Percentiles rank a stretch among this genome's conserved stretches.
Conservation (phyloP, 2,329 filamentous ascomycete genomes). For the Fusarium praegraminearum region DNA sequence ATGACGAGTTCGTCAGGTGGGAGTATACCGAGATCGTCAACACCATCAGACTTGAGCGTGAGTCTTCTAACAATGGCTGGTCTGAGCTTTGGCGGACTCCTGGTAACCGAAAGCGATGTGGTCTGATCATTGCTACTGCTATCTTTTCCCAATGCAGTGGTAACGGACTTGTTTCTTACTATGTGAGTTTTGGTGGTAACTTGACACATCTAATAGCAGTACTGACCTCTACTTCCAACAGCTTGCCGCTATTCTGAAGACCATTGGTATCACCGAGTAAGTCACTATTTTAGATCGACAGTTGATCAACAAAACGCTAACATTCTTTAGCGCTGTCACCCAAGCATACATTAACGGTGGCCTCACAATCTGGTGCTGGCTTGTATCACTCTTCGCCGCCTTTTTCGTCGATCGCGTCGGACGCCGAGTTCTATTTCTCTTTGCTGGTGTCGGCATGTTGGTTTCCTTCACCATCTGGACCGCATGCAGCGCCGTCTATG, state of each 20-base stretch:
- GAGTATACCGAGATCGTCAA: conserved; percentile 41
- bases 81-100: conserved; percentile 36
- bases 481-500: conserved; percentile 42
- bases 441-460: conserved; percentile 43
- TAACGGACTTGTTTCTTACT: conserved; percentile 43
- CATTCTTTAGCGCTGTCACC: conserved; percentile 19
- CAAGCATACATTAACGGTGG: conserved; percentile 46
- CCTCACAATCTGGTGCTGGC: conserved; percentile 44
- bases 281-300: rapidly evolving
- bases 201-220: rapidly evolving
- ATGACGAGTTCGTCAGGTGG: conserved; percentile 36
- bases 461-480: conserved; percentile 44
- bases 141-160: conserved; percentile 45
- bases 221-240: neutral
- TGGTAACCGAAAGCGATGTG: conserved; percentile 42
- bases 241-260: conserved; percentile 40
- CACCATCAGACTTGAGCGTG: conserved; percentile 37
- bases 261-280: conserved; percentile 45
- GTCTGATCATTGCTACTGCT: conserved; percentile 38
- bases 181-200: conserved; percentile 11
- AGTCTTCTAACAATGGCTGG: conserved; percentile 30
- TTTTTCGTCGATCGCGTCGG: conserved; percentile 46
- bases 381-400: conserved; percentile 40
- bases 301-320: neutral
- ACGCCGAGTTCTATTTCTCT: conserved; percentile 40